Conservation (phyloP, 1,139 yeast species). For the Ogataea hybrid region DNA sequence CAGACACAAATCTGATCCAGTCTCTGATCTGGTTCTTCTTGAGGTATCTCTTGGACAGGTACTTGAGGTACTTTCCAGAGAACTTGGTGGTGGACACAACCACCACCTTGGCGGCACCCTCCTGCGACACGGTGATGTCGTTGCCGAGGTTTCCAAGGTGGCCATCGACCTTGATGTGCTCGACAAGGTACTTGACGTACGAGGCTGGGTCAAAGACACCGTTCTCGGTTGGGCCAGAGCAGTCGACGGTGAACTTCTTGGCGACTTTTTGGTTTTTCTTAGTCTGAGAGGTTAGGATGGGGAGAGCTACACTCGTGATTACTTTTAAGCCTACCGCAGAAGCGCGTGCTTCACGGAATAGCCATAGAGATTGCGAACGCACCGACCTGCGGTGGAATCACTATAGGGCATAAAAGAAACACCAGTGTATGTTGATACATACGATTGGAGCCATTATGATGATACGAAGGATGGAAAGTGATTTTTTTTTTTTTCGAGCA, state of each 20-base stretch:
- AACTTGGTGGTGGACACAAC: constrained; percentile 91
- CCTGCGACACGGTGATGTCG: constrained; percentile 83
- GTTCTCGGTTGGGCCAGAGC: constrained; percentile 95
- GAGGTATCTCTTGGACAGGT: constrained; percentile 99
- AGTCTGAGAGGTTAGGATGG: constrained; percentile 25
- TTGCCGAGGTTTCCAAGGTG: constrained; percentile 97
- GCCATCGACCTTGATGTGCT: constrained; percentile 99
- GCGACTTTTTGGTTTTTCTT: constrained; percentile 48
- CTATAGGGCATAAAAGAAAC: constrained; percentile 37
- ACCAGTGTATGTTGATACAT: constrained; percentile 42
- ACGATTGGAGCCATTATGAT: constrained; percentile 85
- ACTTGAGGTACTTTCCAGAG: constrained; percentile 99
- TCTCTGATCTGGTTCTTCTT: constrained; percentile 99
- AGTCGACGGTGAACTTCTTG: constrained; percentile 94
- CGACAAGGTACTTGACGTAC: constrained; percentile 96
- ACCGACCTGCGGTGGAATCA: constrained; percentile 19
- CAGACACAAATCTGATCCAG: constrained; percentile 99
- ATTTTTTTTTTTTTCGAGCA: constrained; percentile 1
- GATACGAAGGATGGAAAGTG: background rate
- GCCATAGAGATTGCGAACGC: constrained; percentile 15
- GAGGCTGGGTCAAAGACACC: constrained; percentile 98
- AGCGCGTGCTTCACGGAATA: constrained; percentile 15
- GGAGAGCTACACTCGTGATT: constrained; percentile 7
- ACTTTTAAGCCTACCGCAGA: constrained; percentile 22
- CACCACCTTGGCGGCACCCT: constrained; percentile 78